Conservation (phyloP, 2,329 filamentous ascomycete genomes). For the Clonostachys rhizophaga region DNA sequence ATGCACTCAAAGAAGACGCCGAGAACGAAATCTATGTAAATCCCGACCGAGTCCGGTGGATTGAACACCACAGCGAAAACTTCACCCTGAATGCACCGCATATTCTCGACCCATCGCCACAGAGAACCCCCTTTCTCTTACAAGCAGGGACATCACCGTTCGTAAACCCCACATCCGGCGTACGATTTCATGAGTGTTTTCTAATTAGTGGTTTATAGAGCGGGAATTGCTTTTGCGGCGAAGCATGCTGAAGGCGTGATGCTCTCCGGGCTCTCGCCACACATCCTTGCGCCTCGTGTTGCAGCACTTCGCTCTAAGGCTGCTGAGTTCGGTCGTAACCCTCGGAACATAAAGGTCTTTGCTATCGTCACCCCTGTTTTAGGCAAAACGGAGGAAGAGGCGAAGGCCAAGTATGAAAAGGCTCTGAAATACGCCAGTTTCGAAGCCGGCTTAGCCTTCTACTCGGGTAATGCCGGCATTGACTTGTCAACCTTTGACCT, state of each 20-base stretch:
- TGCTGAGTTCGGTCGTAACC: constrained; percentile 43
- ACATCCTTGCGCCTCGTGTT: constrained; percentile 34
- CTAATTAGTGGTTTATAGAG: constrained; percentile 20
- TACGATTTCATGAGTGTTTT: constrained; percentile 49
- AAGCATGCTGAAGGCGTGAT: constrained; percentile 58
- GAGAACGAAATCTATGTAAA: constrained; percentile 31
- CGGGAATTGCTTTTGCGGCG: constrained; percentile 50
- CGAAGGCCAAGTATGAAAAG: constrained; percentile 43
- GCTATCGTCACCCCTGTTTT: constrained; percentile 43
- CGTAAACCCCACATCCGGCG: constrained; percentile 50
- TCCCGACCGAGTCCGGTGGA: constrained; percentile 52
- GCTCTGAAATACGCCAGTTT: constrained; percentile 45
- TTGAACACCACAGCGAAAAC: constrained; percentile 53
- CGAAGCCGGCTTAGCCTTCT: constrained; percentile 48
- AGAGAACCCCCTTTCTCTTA: constrained; percentile 45
- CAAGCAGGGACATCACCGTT: constrained; percentile 50
- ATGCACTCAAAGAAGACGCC: constrained; percentile 49
- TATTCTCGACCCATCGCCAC: constrained; percentile 34
- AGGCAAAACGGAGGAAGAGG: constrained; percentile 45
- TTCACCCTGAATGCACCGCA: constrained; percentile 28
- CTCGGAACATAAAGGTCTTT: constrained; percentile 51
- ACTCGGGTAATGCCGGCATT: constrained; percentile 56
- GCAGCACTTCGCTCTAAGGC: constrained; percentile 45
- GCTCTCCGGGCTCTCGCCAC: constrained; percentile 45
- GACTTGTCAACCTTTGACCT: constrained; percentile 52